Evolutionary conservation across 129 eudicot genomes (phyloP).

Genomic region (Centaurea solstitialis): DNA sequence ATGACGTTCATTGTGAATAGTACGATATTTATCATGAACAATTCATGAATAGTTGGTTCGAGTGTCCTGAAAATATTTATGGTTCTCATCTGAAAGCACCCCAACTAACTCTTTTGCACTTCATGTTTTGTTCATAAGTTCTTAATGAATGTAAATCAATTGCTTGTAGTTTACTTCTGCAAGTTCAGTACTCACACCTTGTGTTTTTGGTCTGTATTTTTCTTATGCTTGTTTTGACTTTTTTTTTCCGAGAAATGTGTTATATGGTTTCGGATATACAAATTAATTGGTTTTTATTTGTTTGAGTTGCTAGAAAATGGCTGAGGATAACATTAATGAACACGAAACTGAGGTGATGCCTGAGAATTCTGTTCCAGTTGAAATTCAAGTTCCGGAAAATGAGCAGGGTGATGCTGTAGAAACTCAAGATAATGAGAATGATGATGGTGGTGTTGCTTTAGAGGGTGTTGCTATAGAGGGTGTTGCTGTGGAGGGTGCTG

Average conservation of each 20-base stretch:
- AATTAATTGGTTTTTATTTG: background rate
- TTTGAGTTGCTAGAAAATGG: conserved; percentile 44
- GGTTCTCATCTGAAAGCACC: background rate
- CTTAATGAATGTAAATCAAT: background rate
- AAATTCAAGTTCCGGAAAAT: conserved; percentile 46
- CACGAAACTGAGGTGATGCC: conserved; percentile 34
- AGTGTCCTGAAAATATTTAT: background rate
- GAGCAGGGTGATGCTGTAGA: conserved; percentile 14
- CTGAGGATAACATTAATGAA: conserved; percentile 44
- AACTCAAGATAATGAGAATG: conserved; percentile 11
- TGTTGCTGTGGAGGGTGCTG: conserved; percentile 12
- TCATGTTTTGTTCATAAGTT: background rate
- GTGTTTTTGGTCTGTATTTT: background rate
- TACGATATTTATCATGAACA: too few species aligned
- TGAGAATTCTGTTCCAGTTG: conserved; percentile 52
- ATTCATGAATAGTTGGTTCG: background rate
- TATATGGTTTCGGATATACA: background rate
- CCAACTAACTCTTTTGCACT: background rate
- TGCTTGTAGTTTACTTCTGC: background rate
- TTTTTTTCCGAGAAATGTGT: background rate
- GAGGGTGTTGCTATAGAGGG: conserved; percentile 6
- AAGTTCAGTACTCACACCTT: background rate
- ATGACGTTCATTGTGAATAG: too few species aligned
- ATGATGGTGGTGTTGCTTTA: conserved; percentile 15
- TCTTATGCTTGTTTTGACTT: background rate